These are phyloP conservation scores for Flaveria sonorensis DNA, from an alignment of 129 eudicot genomes.

Conservation along the genomic window DNA sequence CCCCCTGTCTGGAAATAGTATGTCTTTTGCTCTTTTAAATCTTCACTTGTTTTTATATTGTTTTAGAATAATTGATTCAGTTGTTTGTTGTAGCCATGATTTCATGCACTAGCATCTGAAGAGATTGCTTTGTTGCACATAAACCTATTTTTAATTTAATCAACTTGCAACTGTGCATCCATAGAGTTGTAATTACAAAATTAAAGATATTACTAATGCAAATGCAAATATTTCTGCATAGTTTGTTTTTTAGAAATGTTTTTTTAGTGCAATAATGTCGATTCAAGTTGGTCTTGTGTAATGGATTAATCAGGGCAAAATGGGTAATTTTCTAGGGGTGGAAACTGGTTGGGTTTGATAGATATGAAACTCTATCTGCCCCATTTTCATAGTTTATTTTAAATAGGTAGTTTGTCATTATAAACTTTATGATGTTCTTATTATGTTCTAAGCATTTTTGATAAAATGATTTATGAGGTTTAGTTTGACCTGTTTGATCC, in stretches of 20 bases:
- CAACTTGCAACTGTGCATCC: neutral
- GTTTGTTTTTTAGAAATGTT: neutral
- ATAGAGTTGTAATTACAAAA: neutral
- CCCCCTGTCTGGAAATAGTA: slow-evolving; percentile 78
- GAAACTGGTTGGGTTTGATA: neutral
- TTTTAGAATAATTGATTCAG: neutral
- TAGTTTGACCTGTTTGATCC: neutral
- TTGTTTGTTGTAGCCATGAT: neutral
- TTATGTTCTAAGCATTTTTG: neutral
- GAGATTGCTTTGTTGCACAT: too few species aligned
- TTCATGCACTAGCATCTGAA: neutral
- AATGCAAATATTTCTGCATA: too few species aligned
- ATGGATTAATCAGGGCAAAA: neutral
- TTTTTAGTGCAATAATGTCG: neutral
- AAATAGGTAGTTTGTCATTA: neutral
- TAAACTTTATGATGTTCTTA: neutral
- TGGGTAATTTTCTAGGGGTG: neutral
- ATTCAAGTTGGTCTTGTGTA: neutral
- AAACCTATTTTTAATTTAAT: too few species aligned
- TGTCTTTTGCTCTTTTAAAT: slow-evolving; percentile 16
- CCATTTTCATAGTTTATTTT: neutral
- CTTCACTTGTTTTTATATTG: neutral
- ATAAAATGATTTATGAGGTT: neutral
- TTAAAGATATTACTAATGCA: neutral
- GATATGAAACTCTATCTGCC: neutral